Conservation (phyloP, 2,329 filamentous ascomycete species). For the Colletotrichum tamarilloi region DNA sequence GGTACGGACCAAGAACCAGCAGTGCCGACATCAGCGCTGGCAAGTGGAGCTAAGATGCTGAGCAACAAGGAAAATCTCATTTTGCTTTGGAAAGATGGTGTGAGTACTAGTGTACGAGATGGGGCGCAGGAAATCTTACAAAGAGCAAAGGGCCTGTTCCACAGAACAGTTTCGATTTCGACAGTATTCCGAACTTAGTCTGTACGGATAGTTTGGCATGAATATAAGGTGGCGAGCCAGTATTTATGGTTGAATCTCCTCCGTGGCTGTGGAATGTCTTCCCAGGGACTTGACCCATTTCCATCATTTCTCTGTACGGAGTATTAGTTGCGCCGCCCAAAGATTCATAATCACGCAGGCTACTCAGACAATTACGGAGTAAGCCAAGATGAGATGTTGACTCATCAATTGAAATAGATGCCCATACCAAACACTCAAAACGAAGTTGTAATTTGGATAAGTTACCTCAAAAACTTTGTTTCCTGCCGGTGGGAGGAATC, state of each 20-base stretch:
- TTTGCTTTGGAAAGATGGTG: not conserved
- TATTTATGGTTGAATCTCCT: no score
- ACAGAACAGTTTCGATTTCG: not conserved
- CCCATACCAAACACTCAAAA: not conserved
- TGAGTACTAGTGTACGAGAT: not conserved
- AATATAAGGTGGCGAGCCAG: no score
- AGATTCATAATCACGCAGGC: fast-evolving
- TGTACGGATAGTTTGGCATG: no score
- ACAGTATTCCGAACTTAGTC: no score
- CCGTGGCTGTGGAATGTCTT: no score
- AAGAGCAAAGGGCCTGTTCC: not conserved
- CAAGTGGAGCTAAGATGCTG: not conserved
- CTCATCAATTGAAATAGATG: no score
- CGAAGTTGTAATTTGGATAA: not conserved
- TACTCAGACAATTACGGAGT: no score
- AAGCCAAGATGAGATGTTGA: no score
- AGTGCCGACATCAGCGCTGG: not conserved
- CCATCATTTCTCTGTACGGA: no score
- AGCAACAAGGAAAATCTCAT: not conserved
- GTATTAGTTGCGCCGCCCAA: no score
- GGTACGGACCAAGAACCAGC: not conserved
- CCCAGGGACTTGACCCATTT: no score
- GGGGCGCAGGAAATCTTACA: not conserved
- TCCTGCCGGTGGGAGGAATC: fast-evolving
- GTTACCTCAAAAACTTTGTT: not conserved